Evolutionary conservation across 1,284 basidiomycete species (phyloP), one percentile per base, ranked within the genome.

Genomic region (Boletus smithii): DNA sequence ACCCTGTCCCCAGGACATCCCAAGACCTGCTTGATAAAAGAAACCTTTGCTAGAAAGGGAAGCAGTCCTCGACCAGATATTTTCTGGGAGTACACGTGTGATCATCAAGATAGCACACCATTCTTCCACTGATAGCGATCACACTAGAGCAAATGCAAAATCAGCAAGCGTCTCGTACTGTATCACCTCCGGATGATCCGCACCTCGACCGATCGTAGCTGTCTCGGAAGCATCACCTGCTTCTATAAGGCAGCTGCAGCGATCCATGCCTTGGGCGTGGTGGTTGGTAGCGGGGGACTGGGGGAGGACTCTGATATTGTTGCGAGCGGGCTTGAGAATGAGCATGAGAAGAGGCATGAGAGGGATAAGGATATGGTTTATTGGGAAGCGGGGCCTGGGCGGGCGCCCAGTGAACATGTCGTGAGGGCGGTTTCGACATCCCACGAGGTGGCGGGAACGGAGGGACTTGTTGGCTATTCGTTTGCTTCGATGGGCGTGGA

Each of bases 301-400:
- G 11, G 2, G 42, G 46, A 2, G 47, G 42, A 26, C 36, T 32
- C 13, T 34, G 35, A 35, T 49, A 39, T 2, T 46, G 38, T 18
- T 22, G 46, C 23, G 49, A 5, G n/a, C 32, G 44, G 2, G 43
- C 13, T 37, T 50, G 43, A 30, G 62, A 51, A 24, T 41, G 45
- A 5, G 57, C 52, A 27, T 34, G 48, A 8, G 56, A 51, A 13
- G 62, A 55, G 3, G 17, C 2, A 20, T 58, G 44, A 2, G 63
- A 60, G 1, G 61, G 61, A 38, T 65, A 64, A 32, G 60, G 61
- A n/a, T 64, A 64, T 5, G 61, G 57, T 7, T 58, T 59, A 8
- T 49, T 17, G 5, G 63, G 60, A 0, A 62, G 44, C 8, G 61
- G 51, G 3, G 62, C 63, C 39, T 61, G 60, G 13, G 63, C 61